Evolutionary conservation across 306 rosid species (phyloP), one percentile per base, ranked within the genome.

Genomic region (Cicer yamashitae): DNA sequence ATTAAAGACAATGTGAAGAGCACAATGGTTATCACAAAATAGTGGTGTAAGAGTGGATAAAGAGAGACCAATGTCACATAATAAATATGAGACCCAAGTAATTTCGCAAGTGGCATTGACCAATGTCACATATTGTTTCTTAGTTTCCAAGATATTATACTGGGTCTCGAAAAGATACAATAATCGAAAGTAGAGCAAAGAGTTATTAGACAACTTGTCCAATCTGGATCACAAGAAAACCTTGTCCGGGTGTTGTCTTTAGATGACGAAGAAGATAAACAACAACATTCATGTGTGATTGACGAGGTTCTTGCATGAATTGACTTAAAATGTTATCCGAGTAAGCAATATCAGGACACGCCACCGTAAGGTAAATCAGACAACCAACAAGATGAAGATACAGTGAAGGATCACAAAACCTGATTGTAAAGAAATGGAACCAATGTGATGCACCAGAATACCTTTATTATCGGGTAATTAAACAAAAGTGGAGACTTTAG

Each of bases 231-330:
- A n/a, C 20, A 50, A 40, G 6, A 40, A 40, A 9, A 8, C 73
- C 59, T 30, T 68, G 30, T 1, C 15, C 8, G 2, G 4, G 38
- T 2, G n/a, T 67, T 0, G 45, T 2, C 18, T 72, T 71, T 3
- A 43, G 22, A 18, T 72, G 43, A 9, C 7, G 34, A 72, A 57
- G 0, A 57, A 57, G 34, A 0, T 7, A 10, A 13, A 8, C 22
- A 11, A 12, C 44, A 22, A 18, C 57, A 25, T 46, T 8, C 58
- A 67, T 67, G 44, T 67, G 44, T 11, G 73, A 44, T 25, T 67
- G 73, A 6, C 18, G 10, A 12, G 43, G 58, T 0, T 17, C 22
- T 10, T 45, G 72, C 72, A 45, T 45, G 34, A 67, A 67, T 12
- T 67, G 43, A 47, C 58, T 47, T 5, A 67, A 67, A 11, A 67